Base-by-base conservation (phyloP, 257 asterid genomes). In the Leptodermis oblonga region DNA sequence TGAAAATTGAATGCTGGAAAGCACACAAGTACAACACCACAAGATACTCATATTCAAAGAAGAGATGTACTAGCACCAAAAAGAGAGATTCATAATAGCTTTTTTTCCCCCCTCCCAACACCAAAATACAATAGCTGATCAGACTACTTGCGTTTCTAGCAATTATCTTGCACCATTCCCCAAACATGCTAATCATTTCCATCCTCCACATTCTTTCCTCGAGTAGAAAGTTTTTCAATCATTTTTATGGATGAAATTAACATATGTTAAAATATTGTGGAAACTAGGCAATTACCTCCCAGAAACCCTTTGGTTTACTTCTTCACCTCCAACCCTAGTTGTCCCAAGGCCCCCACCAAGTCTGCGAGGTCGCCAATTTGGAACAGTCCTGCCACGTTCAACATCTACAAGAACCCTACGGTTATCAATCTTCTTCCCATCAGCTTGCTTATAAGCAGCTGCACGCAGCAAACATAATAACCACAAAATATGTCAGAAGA, bases 331-430 rank as follows among this genome's bases (percentile, higher is more conserved):
- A 54, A 89, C 90, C 46, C 99, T 89, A 72, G 95, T 86, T 48
- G 99, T 89, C 82, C 99, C 99, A 65, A 94, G 97, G 62, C 99
- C 99, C 58, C 99, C 99, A 58, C 98, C 99, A 79, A 94, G 97
- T 77, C 97, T 85, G 49, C 99, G 97, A 75, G 99, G 99, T 26
- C 97, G 87, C 99, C 99, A 94, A 73, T 94, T 91, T 43, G 96
- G 97, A 52, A 94, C 99, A 61, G 99, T 94, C 90, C 99, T 89
- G 34, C 99, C 99, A 49, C 99, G 96, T 79, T 93, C 99, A 68
- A 93, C 99, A 82, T 93, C 99, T 76, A 93, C 99, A 74, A 93
- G 86, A 78, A 93, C 99, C 82, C 99, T 85, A 76, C 91, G 82
- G 70, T 90, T 90, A 85, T 93, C 97, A 75, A 93, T 81, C 83